phyloP scores from a whole-genome alignment of 345 rosid genomes.

The Hibiscus mutabilis region DNA sequence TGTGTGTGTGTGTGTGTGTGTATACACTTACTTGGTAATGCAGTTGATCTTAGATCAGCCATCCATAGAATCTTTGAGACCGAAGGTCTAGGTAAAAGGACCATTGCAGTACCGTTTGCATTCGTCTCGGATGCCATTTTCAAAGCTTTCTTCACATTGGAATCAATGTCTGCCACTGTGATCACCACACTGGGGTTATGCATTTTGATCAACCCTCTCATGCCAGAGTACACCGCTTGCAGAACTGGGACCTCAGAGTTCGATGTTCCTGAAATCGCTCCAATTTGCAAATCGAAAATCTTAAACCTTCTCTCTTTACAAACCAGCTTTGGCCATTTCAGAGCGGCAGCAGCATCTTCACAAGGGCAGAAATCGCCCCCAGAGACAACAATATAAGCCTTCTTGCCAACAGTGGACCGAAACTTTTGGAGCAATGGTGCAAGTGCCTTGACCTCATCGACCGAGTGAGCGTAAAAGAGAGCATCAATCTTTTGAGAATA shows the following conservation, averaged over 20 bases:
- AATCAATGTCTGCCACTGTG: conserved; percentile 63
- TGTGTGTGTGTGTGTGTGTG: neutral
- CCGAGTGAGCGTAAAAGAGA: conserved; percentile 78
- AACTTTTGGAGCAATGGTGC: conserved; percentile 81
- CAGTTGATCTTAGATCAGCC: conserved; percentile 92
- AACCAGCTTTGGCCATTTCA: conserved; percentile 70
- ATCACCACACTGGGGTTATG: conserved; percentile 93
- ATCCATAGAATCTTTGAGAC: conserved; percentile 88
- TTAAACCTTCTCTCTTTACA: conserved; percentile 83
- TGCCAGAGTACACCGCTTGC: conserved; percentile 77
- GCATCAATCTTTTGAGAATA: conserved; percentile 91
- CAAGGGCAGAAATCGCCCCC: conserved; percentile 85
- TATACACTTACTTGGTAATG: conserved; percentile 72
- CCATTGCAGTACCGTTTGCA: conserved; percentile 42
- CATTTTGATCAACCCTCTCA: conserved; percentile 84
- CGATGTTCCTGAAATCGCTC: conserved; percentile 52
- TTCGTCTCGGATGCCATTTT: conserved; percentile 70
- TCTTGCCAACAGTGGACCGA: conserved; percentile 73
- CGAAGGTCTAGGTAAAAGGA: conserved; percentile 67
- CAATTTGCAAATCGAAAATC: conserved; percentile 76
- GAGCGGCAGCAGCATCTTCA: conserved; percentile 64
- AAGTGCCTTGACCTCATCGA: conserved; percentile 63
- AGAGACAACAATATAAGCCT: conserved; percentile 77
- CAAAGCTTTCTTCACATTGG: conserved; percentile 79
- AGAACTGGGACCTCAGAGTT: conserved; percentile 88